A percentile compares a stretch with the other conserved stretches of the same genome.
Evolutionary conservation across 768 basidiomycete genomes (phyloP).

Genomic region (Hydnomerulius pinastri): DNA sequence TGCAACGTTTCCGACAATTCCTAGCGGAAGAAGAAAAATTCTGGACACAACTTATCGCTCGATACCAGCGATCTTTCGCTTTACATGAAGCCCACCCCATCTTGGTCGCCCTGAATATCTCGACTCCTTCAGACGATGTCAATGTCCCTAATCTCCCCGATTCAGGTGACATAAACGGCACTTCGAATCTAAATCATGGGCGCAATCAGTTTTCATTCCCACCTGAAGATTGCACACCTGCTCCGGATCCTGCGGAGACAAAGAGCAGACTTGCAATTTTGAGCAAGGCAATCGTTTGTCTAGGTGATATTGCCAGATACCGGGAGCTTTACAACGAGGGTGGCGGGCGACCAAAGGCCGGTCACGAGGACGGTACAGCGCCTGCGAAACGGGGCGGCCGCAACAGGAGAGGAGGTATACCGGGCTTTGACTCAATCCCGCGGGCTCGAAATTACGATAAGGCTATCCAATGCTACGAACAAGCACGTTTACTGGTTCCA

Average conservation of each 20-base stretch:
- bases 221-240: slow-evolving; percentile 49
- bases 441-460: slow-evolving; percentile 70
- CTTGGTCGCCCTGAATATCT: slow-evolving; percentile 59
- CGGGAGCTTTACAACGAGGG: slow-evolving; percentile 85
- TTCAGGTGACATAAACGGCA: slow-evolving; percentile 19
- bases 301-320: slow-evolving; percentile 95
- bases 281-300: slow-evolving; percentile 86
- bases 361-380: slow-evolving; percentile 58
- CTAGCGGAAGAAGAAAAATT: slow-evolving; percentile 90
- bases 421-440: slow-evolving; percentile 45
- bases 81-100: slow-evolving; percentile 64
- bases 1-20: slow-evolving; percentile 88
- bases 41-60: slow-evolving; percentile 79
- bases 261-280: slow-evolving; percentile 71
- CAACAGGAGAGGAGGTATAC: slow-evolving; percentile 49
- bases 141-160: slow-evolving; percentile 24
- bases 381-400: slow-evolving; percentile 42
- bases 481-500: slow-evolving; percentile 80
- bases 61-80: slow-evolving; percentile 70
- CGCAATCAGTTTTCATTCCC: slow-evolving; percentile 70
- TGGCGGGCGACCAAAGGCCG: slow-evolving; percentile 62
- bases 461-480: slow-evolving; percentile 81
- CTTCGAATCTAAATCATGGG: slow-evolving; percentile 33
- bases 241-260: slow-evolving; percentile 38
- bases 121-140: slow-evolving; percentile 41